Percentiles rank a stretch among this genome's conserved stretches.
These are phyloP conservation scores for Aureobasidium sp. DNA, from an alignment of 2,329 filamentous ascomycete species.

Conservation along the genomic window DNA sequence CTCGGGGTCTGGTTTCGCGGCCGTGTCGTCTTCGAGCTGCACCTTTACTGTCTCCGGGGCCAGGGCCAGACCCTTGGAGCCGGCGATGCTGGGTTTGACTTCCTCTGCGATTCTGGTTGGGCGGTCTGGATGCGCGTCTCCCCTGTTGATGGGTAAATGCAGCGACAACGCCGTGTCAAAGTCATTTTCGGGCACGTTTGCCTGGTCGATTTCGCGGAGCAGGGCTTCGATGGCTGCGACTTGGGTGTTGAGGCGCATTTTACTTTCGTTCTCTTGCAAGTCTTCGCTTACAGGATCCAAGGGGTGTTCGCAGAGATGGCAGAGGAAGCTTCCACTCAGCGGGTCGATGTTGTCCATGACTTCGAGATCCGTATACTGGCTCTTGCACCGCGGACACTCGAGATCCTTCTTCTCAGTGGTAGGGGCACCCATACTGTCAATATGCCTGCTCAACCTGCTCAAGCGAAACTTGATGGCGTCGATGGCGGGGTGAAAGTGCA, in stretches of 20 bases:
- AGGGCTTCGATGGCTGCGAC: conserved; percentile 70
- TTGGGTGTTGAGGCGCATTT: conserved; percentile 66
- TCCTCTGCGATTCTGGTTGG: conserved; percentile 25
- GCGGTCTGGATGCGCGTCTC: conserved; percentile 52
- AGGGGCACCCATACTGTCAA: conserved; percentile 73
- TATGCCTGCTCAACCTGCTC: conserved; percentile 76
- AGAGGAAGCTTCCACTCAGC: conserved; percentile 53
- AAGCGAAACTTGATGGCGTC: conserved; percentile 95
- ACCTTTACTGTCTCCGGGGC: conserved; percentile 28
- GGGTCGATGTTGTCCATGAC: conserved; percentile 66
- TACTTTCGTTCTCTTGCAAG: conserved; percentile 54
- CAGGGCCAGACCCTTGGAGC: conserved; percentile 26
- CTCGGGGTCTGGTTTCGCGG: conserved; percentile 21
- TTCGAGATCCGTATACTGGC: conserved; percentile 84
- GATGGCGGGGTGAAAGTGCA: conserved; percentile 88
- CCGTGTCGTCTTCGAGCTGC: conserved; percentile 25
- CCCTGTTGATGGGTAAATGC: conserved; percentile 55
- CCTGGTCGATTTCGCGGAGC: conserved; percentile 66
- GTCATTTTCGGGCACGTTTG: conserved; percentile 61
- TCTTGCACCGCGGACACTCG: conserved; percentile 69
- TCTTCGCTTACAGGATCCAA: conserved; percentile 56
- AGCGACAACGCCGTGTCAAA: conserved; percentile 60
- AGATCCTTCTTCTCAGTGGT: conserved; percentile 84
- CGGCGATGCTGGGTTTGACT: conserved; percentile 24
- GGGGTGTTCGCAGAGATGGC: conserved; percentile 63